Evolutionary conservation across 108 stramenopile species (phyloP).

Genomic region (Seminavis robusta): DNA sequence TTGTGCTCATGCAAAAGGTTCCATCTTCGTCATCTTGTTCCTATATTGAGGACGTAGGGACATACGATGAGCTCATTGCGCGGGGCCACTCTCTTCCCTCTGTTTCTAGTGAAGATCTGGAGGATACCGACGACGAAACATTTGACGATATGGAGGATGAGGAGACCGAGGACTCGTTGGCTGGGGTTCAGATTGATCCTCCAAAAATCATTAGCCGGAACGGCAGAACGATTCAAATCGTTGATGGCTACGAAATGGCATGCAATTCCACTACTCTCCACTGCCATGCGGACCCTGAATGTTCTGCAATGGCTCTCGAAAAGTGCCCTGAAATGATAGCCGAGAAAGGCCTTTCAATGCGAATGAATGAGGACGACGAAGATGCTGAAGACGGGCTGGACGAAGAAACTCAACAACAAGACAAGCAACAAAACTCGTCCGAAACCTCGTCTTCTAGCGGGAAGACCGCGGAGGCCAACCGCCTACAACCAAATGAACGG

Average conservation of each 20-base stretch:
- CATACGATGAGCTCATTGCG: slow-evolving; percentile 64
- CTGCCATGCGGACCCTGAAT: slow-evolving; percentile 72
- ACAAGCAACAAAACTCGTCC: neutral
- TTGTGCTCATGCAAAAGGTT: slow-evolving; percentile 62
- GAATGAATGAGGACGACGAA: neutral
- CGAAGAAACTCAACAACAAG: neutral
- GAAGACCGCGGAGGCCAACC: neutral
- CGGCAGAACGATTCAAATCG: slow-evolving; percentile 7
- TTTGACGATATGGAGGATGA: slow-evolving; percentile 12
- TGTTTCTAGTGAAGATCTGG: slow-evolving; percentile 9
- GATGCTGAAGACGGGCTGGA: neutral
- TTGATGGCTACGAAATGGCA: slow-evolving; percentile 17
- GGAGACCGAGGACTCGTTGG: neutral
- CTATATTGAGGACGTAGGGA: slow-evolving; percentile 61
- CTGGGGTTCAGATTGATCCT: no score
- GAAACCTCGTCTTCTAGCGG: no score
- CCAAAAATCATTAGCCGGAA: no score
- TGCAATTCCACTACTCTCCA: slow-evolving; percentile 17
- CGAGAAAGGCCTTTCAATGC: no score
- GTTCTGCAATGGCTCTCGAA: slow-evolving; percentile 20
- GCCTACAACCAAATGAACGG: neutral
- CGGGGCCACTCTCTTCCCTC: slow-evolving; percentile 59
- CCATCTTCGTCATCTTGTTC: slow-evolving; percentile 40
- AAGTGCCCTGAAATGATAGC: slow-evolving; percentile 32
- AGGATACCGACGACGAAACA: slow-evolving; percentile 13